These are phyloP conservation scores for Leishmania martiniquensis DNA, from an alignment of 208 protist genomes.

Conservation along the genomic window DNA sequence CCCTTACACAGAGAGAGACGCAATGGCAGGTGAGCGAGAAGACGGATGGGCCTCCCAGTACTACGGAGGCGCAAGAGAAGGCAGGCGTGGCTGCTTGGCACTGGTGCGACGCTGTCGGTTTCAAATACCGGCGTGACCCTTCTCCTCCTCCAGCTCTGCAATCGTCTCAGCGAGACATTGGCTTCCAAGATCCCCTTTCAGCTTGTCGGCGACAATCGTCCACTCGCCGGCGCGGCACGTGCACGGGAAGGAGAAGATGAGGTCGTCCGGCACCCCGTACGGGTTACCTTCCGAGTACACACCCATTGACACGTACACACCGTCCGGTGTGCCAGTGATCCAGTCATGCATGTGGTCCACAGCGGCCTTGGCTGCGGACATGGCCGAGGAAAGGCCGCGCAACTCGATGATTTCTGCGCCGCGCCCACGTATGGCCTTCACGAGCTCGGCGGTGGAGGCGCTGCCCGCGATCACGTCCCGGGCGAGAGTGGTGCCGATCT, in stretches of 20 bases:
- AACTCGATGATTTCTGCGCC: conserved; percentile 93
- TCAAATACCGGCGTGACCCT: conserved; percentile 26
- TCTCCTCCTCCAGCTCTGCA: conserved; percentile 62
- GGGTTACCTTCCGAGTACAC: conserved; percentile 90
- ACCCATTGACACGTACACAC: conserved; percentile 92
- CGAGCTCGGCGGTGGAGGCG: conserved; percentile 75
- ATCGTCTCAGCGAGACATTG: conserved; percentile 41
- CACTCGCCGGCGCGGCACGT: conserved; percentile 86
- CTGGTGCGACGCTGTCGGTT: not conserved
- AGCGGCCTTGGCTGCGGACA: conserved; percentile 92
- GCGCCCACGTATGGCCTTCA: conserved; percentile 89
- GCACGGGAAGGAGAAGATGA: conserved; percentile 96
- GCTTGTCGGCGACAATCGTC: conserved; percentile 75
- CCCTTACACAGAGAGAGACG: not conserved
- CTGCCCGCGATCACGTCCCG: conserved; percentile 69
- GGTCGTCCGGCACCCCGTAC: conserved; percentile 89
- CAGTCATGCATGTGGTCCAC: conserved; percentile 81
- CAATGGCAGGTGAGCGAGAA: not conserved
- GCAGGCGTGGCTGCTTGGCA: not conserved
- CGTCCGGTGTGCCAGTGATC: conserved; percentile 62
- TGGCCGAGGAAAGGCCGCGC: conserved; percentile 87
- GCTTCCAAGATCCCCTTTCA: conserved; percentile 28
- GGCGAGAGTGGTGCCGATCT: conserved; percentile 56
- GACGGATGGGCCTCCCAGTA: not conserved
- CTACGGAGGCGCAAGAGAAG: not conserved